A percentile compares a stretch with the other conserved stretches of the same genome.
Evolutionary conservation across 1,284 basidiomycete genomes (phyloP).

Genomic region (Trichosporon sp.): DNA sequence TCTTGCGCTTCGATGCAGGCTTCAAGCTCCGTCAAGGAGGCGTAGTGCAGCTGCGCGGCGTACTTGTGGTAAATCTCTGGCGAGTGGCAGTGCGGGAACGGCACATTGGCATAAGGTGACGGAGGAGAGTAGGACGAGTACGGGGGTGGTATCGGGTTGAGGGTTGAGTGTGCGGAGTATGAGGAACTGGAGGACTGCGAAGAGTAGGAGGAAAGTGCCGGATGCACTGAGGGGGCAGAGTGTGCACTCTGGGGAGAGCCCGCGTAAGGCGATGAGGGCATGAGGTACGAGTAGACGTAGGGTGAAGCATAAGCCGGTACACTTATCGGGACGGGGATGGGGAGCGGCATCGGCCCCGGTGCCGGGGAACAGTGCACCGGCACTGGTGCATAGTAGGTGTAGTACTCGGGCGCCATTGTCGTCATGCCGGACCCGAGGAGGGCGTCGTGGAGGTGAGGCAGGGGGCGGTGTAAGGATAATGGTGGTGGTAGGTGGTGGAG

Average conservation of each 20-base stretch:
- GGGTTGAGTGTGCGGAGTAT: not conserved
- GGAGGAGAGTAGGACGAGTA: not conserved
- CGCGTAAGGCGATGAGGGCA: not conserved
- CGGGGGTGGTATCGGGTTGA: not conserved
- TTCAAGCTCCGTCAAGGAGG: not conserved
- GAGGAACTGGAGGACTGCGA: not conserved
- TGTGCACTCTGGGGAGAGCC: not conserved
- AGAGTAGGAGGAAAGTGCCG: not conserved
- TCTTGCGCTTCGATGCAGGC: slow-evolving; percentile 4
- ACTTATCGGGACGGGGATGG: not conserved
- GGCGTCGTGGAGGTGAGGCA: not conserved
- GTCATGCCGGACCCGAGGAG: not conserved
- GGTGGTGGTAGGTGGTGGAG: not conserved
- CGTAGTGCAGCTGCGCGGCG: slow-evolving; percentile 11
- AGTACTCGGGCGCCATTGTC: not conserved
- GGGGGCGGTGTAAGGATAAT: not conserved
- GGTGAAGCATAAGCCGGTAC: not conserved
- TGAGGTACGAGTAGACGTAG: not conserved
- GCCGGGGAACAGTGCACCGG: not conserved
- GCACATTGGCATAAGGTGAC: not conserved
- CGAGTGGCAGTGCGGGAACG: not conserved
- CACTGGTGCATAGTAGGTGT: not conserved
- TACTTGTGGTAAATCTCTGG: not conserved
- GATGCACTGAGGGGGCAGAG: not conserved
- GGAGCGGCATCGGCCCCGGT: not conserved